These are phyloP conservation scores for Kuraishia piskuri DNA, from an alignment of 805 yeast species.

Conservation along the genomic window DNA sequence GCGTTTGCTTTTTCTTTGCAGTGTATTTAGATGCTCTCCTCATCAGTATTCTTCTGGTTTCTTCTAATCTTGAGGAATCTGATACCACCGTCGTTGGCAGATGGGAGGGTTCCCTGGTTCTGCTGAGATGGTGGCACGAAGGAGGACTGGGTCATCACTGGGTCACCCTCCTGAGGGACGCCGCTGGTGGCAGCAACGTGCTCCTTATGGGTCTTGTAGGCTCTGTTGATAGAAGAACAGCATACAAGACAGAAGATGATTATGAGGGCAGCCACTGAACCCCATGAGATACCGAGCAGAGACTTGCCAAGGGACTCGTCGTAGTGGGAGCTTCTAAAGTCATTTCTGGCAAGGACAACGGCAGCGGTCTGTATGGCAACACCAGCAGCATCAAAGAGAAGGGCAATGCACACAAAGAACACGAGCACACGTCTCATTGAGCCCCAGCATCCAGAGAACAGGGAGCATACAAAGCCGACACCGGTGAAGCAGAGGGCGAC, in stretches of 20 bases:
- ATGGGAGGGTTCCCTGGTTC: slow-evolving; percentile 12
- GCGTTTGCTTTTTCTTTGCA: not conserved
- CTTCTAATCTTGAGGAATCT: slow-evolving; percentile 72
- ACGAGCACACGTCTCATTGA: slow-evolving; percentile 47
- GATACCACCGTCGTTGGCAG: slow-evolving; percentile 47
- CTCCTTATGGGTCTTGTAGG: slow-evolving; percentile 42
- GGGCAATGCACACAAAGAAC: slow-evolving; percentile 41
- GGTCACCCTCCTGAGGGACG: slow-evolving; percentile 9
- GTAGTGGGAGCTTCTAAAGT: slow-evolving; percentile 43
- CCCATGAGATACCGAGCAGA: slow-evolving; percentile 62
- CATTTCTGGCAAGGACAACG: slow-evolving; percentile 63
- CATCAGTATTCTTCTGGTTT: slow-evolving; percentile 33
- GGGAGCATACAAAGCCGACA: slow-evolving; percentile 45
- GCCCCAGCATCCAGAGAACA: slow-evolving; percentile 48
- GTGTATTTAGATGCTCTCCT: slow-evolving; percentile 16
- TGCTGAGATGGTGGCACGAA: slow-evolving; percentile 20
- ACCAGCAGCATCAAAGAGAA: slow-evolving; percentile 50
- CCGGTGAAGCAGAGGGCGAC: slow-evolving; percentile 55
- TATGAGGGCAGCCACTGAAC: slow-evolving; percentile 46
- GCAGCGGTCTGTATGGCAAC: slow-evolving; percentile 71
- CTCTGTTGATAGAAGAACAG: slow-evolving; percentile 36
- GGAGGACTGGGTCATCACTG: slow-evolving; percentile 11
- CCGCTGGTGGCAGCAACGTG: slow-evolving; percentile 20
- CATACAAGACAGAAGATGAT: slow-evolving; percentile 44
- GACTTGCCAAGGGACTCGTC: slow-evolving; percentile 45